Base-by-base conservation (phyloP, 2,329 filamentous ascomycete species). In the Beauveria brongniartii region DNA sequence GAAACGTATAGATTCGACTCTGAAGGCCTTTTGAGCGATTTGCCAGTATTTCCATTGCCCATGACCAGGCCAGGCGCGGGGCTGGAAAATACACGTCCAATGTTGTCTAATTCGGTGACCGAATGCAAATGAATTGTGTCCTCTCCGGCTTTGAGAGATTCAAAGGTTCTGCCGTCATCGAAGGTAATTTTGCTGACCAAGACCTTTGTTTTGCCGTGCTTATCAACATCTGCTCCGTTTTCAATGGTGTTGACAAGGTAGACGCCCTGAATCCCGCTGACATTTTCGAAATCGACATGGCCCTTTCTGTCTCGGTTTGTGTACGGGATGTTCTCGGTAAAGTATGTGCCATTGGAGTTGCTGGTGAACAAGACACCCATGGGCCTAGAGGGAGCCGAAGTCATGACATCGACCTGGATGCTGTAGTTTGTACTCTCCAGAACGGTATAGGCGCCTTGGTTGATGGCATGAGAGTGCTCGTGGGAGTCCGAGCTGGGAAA, bases 351-450 rank as follows among this genome's bases (percentile, higher is more conserved):
- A 71, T 97, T 95, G 37, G 92, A 97, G 72, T 99, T 99, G 71
- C 93, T 97, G 6, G 92, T 96, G 69, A 97, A 93, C 61, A 99
- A 80, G 12, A 89, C 86, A 40, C 94, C 95, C 84, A 96, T 93
- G 0, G 88, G 84, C 43, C 82, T 84, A 1, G 81, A 82, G 14
- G 82, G 82, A 50, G 77, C 78, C 44, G 79, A 79, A 1, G 88
- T 91, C 82, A 93, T 87, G 64, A 97, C 92, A 73, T 97, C 92
- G 60, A 99, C 86, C 75, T 97, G 93, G 67, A 99, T 92, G 77
- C 93, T 97, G 78, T 99, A 97, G 71, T 96, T 93, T 47, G 94
- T 97, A 69, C 92, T 94, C 75, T 97, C 93, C 46, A 99, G 81
- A 53, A 99, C 83, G 0, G 94, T 99, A 73, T 97, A 99, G 3